These are phyloP conservation scores for Astragalus glycyphyllos DNA, from an alignment of 306 rosid genomes.

Conservation along the genomic window DNA sequence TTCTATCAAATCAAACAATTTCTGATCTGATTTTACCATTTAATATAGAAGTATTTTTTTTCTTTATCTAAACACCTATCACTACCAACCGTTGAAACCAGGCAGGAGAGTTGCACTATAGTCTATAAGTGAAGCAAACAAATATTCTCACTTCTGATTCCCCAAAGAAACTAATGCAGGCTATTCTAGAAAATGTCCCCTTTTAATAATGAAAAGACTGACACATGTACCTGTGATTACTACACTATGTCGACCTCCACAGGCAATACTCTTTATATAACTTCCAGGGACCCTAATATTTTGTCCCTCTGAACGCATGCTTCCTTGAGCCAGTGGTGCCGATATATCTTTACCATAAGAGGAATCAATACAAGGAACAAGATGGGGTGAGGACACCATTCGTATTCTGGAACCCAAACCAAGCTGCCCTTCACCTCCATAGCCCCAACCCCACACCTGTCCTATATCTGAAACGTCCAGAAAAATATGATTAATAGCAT, in stretches of 20 bases:
- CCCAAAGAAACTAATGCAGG: constrained; percentile 32
- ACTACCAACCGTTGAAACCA: constrained; percentile 23
- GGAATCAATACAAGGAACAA: constrained; percentile 74
- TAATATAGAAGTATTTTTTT: not conserved
- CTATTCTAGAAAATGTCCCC: constrained; percentile 17
- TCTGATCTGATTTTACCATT: constrained; percentile 3
- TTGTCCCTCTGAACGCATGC: constrained; percentile 66
- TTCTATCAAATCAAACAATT: constrained; percentile 23
- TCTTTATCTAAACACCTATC: constrained; percentile 21
- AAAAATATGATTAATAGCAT: constrained; percentile 45
- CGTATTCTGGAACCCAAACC: constrained; percentile 94
- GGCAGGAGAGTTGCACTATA: constrained; percentile 7
- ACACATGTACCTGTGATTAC: constrained; percentile 74
- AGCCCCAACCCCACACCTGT: constrained; percentile 99
- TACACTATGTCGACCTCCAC: constrained; percentile 98
- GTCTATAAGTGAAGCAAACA: constrained; percentile 3
- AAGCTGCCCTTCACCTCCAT: constrained; percentile 99
- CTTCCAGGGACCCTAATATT: constrained; percentile 73
- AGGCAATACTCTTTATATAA: constrained; percentile 80
- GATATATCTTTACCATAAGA: constrained; percentile 69
- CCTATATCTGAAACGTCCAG: constrained; percentile 78
- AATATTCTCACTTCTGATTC: constrained; percentile 31
- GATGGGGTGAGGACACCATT: constrained; percentile 96
- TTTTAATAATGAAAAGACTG: constrained; percentile 32
- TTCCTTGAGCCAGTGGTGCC: constrained; percentile 57